Percentiles rank a stretch among this genome's conserved stretches.
Conservation (phyloP, 2,329 filamentous ascomycete species). For the Aspergillus proliferans region DNA sequence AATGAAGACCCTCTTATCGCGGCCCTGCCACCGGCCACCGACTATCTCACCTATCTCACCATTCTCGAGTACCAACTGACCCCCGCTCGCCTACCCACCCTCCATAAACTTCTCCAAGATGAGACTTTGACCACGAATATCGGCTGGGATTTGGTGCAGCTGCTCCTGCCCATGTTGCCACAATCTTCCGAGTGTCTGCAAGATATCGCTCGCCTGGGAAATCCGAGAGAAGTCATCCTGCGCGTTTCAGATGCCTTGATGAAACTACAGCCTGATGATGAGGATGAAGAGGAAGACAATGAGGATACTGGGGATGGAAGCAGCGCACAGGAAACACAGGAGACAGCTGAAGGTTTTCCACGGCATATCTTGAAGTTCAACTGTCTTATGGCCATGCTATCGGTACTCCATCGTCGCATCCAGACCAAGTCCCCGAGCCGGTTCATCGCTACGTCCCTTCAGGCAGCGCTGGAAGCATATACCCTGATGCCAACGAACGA, state of each 20-base stretch:
- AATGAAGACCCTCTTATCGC: slow-evolving; percentile 47
- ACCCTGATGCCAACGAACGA: slow-evolving; percentile 51
- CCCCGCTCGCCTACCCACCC: slow-evolving; percentile 49
- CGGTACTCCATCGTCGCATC: slow-evolving; percentile 54
- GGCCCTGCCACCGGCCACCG: slow-evolving; percentile 55
- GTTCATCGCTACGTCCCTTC: slow-evolving; percentile 58
- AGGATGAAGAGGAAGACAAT: slow-evolving; percentile 27
- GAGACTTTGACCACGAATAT: slow-evolving; percentile 56
- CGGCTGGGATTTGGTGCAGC: slow-evolving; percentile 60
- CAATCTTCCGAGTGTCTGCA: slow-evolving; percentile 54
- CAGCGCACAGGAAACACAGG: slow-evolving; percentile 7
- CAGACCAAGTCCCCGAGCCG: slow-evolving; percentile 59
- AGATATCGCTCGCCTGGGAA: slow-evolving; percentile 56
- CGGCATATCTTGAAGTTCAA: slow-evolving; percentile 37
- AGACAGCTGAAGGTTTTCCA: slow-evolving; percentile 20
- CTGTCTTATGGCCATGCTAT: slow-evolving; percentile 45
- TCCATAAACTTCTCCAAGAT: slow-evolving; percentile 57
- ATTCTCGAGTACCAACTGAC: slow-evolving; percentile 60
- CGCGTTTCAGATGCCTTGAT: slow-evolving; percentile 58
- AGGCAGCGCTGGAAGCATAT: slow-evolving; percentile 56
- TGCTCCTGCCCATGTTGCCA: slow-evolving; percentile 55
- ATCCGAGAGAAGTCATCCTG: slow-evolving; percentile 59
- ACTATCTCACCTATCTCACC: slow-evolving; percentile 62
- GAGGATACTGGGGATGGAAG: slow-evolving; percentile 13
- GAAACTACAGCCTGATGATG: slow-evolving; percentile 46